Evolutionary conservation across 73 alveolate species (phyloP).

Genomic region (Halteria grandinella): DNA sequence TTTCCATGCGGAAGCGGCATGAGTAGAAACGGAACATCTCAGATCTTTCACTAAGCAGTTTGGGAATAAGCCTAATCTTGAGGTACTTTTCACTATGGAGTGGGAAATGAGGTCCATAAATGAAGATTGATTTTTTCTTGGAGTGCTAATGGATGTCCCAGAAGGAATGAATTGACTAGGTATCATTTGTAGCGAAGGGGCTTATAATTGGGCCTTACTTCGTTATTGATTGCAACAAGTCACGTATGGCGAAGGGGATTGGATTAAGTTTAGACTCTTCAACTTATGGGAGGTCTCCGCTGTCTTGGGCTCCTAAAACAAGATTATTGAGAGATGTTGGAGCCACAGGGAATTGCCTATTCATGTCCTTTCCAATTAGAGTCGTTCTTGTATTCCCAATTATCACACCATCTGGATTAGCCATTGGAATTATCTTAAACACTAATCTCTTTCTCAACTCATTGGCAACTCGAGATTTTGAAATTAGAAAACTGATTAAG

Average conservation of each 20-base stretch:
- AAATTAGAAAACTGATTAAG: slow-evolving; percentile 63
- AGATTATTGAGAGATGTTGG: too few species aligned
- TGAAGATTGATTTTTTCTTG: slow-evolving; percentile 57
- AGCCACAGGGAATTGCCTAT: slow-evolving; percentile 77
- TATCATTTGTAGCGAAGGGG: slow-evolving; percentile 9
- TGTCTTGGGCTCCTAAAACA: too few species aligned
- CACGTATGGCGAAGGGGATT: slow-evolving; percentile 60
- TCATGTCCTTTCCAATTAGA: slow-evolving; percentile 81
- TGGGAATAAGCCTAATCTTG: slow-evolving; percentile 67
- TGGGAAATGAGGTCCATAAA: slow-evolving; percentile 78
- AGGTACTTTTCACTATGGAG: slow-evolving; percentile 65
- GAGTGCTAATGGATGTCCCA: slow-evolving; percentile 75
- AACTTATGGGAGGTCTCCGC: too few species aligned
- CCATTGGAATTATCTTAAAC: slow-evolving; percentile 87
- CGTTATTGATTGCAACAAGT: slow-evolving; percentile 38
- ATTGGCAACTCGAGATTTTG: slow-evolving; percentile 41
- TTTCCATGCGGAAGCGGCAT: slow-evolving; percentile 62
- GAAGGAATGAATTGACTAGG: slow-evolving; percentile 36
- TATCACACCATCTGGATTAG: slow-evolving; percentile 94
- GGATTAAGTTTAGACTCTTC: too few species aligned
- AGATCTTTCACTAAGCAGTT: slow-evolving; percentile 52
- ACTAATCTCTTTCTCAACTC: slow-evolving; percentile 74
- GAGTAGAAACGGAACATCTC: slow-evolving; percentile 64
- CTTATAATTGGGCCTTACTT: slow-evolving; percentile 1
- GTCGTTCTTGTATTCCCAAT: slow-evolving; percentile 84